Evolutionary conservation across 345 rosid genomes (phyloP).

Genomic region (Punica granatum): DNA sequence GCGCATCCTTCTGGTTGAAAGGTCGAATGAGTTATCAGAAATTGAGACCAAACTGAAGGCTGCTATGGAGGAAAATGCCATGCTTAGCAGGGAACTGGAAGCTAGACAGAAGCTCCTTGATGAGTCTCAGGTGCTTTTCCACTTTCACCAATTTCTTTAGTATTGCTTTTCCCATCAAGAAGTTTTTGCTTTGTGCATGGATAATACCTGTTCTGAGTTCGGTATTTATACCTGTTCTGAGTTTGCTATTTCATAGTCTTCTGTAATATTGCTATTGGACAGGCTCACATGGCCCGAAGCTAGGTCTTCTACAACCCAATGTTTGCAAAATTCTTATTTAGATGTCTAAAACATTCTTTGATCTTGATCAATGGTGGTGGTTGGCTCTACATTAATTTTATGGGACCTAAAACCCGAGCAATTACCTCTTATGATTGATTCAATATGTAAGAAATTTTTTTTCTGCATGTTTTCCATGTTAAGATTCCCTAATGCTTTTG

Average conservation of each 20-base stretch:
- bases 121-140: constrained; percentile 85
- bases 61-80: constrained; percentile 63
- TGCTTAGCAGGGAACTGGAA: constrained; percentile 69
- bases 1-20: constrained; percentile 49
- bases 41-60: constrained; percentile 55
- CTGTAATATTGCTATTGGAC: not conserved
- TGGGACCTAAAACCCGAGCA: not conserved
- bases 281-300: not conserved
- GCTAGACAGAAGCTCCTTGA: constrained; percentile 68
- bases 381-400: not conserved
- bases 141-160: not conserved
- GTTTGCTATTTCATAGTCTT: not conserved
- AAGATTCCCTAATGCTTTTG: not conserved
- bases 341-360: not conserved
- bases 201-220: not conserved
- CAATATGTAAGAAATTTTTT: not conserved
- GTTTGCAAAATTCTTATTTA: not conserved
- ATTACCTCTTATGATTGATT: not conserved
- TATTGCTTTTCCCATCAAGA: not conserved
- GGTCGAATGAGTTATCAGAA: constrained; percentile 52
- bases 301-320: not conserved
- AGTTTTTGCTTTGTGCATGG: not conserved
- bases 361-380: not conserved
- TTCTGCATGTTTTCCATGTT: not conserved
- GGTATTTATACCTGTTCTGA: too few relatives aligned